Conservation (phyloP, 306 rosid genomes). For the Nissolia schottii region DNA sequence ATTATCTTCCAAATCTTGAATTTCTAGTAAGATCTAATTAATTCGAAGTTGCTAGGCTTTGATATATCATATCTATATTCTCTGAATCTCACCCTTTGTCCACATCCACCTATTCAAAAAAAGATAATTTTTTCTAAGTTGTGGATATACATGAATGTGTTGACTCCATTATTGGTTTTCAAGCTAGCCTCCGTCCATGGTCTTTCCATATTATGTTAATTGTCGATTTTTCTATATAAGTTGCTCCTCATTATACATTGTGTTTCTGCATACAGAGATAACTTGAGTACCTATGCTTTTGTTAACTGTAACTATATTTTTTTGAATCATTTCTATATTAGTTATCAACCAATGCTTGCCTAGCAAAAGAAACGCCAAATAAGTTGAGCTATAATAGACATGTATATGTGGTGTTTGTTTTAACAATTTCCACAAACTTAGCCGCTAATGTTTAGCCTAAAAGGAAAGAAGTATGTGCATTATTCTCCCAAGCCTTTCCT, state of each 20-base stretch:
- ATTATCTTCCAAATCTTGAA: not conserved
- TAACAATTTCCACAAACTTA: conserved; percentile 2
- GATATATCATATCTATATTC: not conserved
- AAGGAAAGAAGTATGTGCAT: not conserved
- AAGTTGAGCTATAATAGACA: not conserved
- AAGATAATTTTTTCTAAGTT: not conserved
- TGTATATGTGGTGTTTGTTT: not conserved
- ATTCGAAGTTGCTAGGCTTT: conserved; percentile 6
- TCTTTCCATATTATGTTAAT: conserved; percentile 23
- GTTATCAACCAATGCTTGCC: not conserved
- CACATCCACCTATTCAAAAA: conserved; percentile 9
- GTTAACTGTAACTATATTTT: not conserved
- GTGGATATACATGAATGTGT: conserved; percentile 29
- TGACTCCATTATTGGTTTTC: conserved; percentile 24
- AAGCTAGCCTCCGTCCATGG: conserved; percentile 16
- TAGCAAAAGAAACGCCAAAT: not conserved
- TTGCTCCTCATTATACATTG: not conserved
- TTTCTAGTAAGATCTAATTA: conserved; percentile 28
- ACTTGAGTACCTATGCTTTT: not conserved
- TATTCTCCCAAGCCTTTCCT: not conserved
- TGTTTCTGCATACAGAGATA: not conserved
- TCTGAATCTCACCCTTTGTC: conserved; percentile 25
- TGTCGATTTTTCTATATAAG: conserved; percentile 5
- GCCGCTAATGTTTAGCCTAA: conserved; percentile 1
- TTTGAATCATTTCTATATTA: not conserved